Percentiles rank a stretch among this genome's conserved stretches.
phyloP scores from a whole-genome alignment of 169 alveolate species.

The Hepatocystis sp. region DNA sequence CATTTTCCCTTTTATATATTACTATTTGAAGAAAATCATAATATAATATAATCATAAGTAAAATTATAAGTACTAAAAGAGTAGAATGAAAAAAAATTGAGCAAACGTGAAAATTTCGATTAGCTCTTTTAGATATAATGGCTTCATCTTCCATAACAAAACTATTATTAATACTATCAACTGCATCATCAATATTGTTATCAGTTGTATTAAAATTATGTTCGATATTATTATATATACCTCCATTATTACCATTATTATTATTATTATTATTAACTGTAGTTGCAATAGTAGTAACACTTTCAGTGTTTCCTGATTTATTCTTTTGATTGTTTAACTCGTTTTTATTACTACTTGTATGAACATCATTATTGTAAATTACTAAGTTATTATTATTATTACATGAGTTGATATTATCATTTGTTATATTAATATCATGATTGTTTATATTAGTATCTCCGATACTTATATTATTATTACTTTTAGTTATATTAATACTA shows the following conservation, averaged over 20 bases:
- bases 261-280: neutral
- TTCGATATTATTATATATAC: neutral
- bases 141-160: slow-evolving; percentile 54
- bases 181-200: slow-evolving; percentile 16
- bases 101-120: slow-evolving; percentile 61
- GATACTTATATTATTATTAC: no score
- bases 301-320: neutral
- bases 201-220: neutral
- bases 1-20: slow-evolving; percentile 13
- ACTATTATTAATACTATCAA: slow-evolving; percentile 35
- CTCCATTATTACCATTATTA: neutral
- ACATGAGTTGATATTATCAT: no score
- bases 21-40: slow-evolving; percentile 8
- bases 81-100: slow-evolving; percentile 64
- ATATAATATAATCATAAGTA: slow-evolving; percentile 24
- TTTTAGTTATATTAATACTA: no score
- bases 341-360: neutral
- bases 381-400: neutral
- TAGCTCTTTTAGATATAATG: slow-evolving; percentile 58
- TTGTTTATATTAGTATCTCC: no score
- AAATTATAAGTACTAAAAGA: slow-evolving; percentile 22
- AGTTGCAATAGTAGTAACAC: neutral
- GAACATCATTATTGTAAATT: neutral
- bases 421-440: no score
- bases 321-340: neutral